Percentiles rank a stretch among this genome's conserved stretches.
These are phyloP conservation scores for Leccinum subtestaceum DNA, from an alignment of 768 basidiomycete species.

Conservation along the genomic window DNA sequence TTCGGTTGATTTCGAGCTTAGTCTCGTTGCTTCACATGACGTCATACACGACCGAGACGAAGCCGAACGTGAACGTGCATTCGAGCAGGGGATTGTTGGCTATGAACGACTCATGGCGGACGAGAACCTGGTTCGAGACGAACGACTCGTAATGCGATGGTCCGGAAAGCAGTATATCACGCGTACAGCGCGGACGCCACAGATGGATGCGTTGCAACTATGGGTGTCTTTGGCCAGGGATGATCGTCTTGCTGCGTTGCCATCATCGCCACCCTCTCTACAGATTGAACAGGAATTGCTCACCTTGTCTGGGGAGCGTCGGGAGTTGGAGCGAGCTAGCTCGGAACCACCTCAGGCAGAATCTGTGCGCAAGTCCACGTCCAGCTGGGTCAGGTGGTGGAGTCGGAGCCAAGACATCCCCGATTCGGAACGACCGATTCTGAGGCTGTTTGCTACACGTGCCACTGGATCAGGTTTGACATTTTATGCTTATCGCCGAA, in stretches of 20 bases:
- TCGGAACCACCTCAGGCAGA: conserved; percentile 39
- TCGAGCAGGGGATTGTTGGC: conserved; percentile 59
- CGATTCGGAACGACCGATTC: conserved; percentile 19
- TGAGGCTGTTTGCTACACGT: conserved; percentile 26
- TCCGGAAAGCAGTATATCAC: conserved; percentile 71
- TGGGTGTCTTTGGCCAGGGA: conserved; percentile 43
- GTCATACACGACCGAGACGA: conserved; percentile 41
- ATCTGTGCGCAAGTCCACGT: conserved; percentile 42
- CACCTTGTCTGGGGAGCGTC: conserved; percentile 20
- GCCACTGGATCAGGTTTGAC: conserved; percentile 23
- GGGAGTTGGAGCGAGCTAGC: conserved; percentile 34
- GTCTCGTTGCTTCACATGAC: conserved; percentile 45
- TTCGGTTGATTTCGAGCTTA: conserved; percentile 69
- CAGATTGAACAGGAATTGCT: conserved; percentile 31
- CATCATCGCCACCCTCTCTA: conserved; percentile 6
- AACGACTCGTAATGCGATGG: conserved; percentile 74
- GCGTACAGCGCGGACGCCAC: conserved; percentile 67
- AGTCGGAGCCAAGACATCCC: conserved; percentile 50
- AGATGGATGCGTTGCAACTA: conserved; percentile 70
- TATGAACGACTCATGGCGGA: conserved; percentile 67
- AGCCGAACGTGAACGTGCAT: conserved; percentile 52
- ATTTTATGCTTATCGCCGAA: not conserved
- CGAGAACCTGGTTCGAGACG: conserved; percentile 55
- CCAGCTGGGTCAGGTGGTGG: conserved; percentile 86
- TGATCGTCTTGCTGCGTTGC: conserved; percentile 19